Evolutionary conservation across 1,284 basidiomycete genomes (phyloP), one percentile per base, ranked within the genome.

Genomic region (Exobasidium cylindrosporum): DNA sequence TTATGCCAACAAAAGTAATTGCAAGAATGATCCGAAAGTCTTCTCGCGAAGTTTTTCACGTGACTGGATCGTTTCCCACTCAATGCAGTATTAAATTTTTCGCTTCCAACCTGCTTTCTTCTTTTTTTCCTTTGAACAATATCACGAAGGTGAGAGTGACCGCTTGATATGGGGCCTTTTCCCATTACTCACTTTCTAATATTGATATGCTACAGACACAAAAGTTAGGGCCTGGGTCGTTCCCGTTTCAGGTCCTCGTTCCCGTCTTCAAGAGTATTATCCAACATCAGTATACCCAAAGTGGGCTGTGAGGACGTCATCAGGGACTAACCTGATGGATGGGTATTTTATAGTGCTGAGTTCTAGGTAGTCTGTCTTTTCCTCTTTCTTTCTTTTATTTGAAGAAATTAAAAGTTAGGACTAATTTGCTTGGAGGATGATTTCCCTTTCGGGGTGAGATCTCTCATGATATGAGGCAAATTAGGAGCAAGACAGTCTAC

Each of bases 211-310:
- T n/a, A 50, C 21, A 50, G 47, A 50, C 47, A 50, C 21, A 50
- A 50, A 50, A 50, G 47, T 50, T 50, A 50, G 47, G 47, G 47
- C 47, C 47, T 50, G 47, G 21, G 26, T 50, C 47, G n/a, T 50
- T 50, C 26, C 47, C 47, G 47, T 50, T 50, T 50, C 47, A 50
- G 47, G 47, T 50, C 47, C 47, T 50, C 47, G 47, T 50, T 50
- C 47, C 47, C 47, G 47, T 50, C 47, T 50, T 50, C 47, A 50
- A 50, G 47, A 50, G 47, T 14, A 28, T 24, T 24, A 50, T 28
- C n/a, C n/a, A 13, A 28, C 26, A 24, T 50, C 26, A 50, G n/a
- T 26, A 10, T 50, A 14, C 21, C 26, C n/a, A 50, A 26, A 50
- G 26, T 24, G 47, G 13, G 4, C n/a, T 50, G 26, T 24, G 26